Evolutionary conservation across 108 stramenopile species (phyloP).

Genomic region (Aurantiochytrium sp.): DNA sequence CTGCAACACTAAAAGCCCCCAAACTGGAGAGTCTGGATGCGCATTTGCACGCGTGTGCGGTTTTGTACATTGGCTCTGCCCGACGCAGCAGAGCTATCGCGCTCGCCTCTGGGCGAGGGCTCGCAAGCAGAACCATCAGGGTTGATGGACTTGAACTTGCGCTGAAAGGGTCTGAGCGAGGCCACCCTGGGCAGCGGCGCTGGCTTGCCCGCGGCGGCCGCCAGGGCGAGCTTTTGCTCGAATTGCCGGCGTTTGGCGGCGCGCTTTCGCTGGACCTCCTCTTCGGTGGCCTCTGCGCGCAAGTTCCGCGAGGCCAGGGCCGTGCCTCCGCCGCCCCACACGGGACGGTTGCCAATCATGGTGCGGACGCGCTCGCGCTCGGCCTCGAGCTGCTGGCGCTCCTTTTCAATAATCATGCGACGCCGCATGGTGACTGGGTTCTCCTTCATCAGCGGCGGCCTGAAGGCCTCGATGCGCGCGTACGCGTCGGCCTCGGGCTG

Average conservation of each 20-base stretch:
- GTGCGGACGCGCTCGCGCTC: neutral
- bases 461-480: neutral
- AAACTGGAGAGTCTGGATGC: neutral
- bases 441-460: neutral
- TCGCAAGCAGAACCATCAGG: neutral
- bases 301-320: too few species aligned
- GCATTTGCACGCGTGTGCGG: neutral
- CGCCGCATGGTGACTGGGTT: neutral
- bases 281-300: neutral
- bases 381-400: neutral
- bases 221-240: neutral
- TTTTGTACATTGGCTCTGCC: neutral
- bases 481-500: neutral
- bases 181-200: neutral
- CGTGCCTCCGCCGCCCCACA: neutral
- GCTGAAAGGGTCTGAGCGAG: neutral
- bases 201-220: neutral
- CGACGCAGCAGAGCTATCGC: neutral
- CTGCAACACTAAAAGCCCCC: neutral
- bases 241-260: neutral
- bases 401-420: neutral
- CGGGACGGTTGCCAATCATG: neutral
- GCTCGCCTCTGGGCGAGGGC: neutral
- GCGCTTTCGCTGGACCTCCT: neutral
- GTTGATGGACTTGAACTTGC: neutral